phyloP scores from a whole-genome alignment of 257 asterid genomes.

The Forsythia suspensa region DNA sequence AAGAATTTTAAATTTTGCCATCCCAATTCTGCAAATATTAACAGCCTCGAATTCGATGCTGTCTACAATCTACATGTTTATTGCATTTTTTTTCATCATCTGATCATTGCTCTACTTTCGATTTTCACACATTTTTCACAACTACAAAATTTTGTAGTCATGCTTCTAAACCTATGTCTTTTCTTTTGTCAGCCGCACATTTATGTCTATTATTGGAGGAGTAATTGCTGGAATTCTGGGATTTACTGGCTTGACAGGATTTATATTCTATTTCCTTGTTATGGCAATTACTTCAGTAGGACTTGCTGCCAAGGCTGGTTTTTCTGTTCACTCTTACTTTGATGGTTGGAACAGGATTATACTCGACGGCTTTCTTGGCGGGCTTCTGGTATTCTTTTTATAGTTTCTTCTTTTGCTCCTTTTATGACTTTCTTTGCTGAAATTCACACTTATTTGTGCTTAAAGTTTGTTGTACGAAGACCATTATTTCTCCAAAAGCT shows the following conservation, averaged over 20 bases:
- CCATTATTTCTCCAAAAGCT: too few species aligned
- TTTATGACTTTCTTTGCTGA: conserved; percentile 27
- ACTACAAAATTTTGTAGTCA: background rate
- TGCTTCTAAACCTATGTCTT: background rate
- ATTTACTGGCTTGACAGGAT: conserved; percentile 68
- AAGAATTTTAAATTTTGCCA: background rate
- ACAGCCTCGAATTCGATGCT: background rate
- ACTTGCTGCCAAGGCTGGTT: conserved; percentile 82
- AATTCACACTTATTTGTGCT: conserved; percentile 1
- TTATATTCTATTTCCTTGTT: conserved; percentile 69
- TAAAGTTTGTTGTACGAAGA: too few species aligned
- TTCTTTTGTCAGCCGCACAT: conserved; percentile 41
- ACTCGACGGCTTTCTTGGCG: conserved; percentile 78
- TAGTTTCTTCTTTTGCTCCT: conserved; percentile 3
- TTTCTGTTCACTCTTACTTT: conserved; percentile 67
- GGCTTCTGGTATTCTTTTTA: conserved; percentile 66
- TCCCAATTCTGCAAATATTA: background rate
- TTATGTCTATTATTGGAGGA: conserved; percentile 69
- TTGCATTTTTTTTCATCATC: background rate
- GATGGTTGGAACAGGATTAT: conserved; percentile 80
- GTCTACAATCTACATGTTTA: background rate
- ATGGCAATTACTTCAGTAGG: conserved; percentile 86
- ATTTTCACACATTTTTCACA: background rate
- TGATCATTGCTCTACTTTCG: background rate
- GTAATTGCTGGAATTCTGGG: conserved; percentile 87